phyloP scores from a whole-genome alignment of 352 stramenopile species.

The Stramenopiles sp. region DNA sequence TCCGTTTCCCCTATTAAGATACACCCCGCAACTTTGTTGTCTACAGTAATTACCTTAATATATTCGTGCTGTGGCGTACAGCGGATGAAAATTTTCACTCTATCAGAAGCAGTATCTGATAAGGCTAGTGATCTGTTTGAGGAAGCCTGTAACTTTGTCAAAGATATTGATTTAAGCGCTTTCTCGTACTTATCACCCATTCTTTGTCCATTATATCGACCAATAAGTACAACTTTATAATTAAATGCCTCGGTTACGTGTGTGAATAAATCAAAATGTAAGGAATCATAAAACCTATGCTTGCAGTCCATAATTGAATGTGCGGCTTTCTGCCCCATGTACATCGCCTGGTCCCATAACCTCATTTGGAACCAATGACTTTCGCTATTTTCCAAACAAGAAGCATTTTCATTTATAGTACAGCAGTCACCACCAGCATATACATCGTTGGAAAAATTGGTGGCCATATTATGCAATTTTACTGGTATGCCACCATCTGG shows the following conservation, averaged over 20 bases:
- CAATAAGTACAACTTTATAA: background rate
- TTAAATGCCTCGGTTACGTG: background rate
- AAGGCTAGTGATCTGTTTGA: background rate
- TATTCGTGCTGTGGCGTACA: constrained; percentile 26
- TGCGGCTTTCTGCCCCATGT: background rate
- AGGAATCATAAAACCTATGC: background rate
- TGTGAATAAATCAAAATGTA: background rate
- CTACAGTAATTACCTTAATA: constrained; percentile 28
- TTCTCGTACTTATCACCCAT: background rate
- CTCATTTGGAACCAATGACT: background rate
- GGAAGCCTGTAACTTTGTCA: background rate
- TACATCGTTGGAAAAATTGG: background rate
- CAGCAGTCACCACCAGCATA: background rate
- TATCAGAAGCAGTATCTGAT: no score
- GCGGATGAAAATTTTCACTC: constrained; percentile 25
- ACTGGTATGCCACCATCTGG: background rate
- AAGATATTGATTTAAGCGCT: background rate
- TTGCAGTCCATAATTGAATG: background rate
- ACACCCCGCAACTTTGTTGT: constrained; percentile 22
- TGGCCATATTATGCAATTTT: background rate
- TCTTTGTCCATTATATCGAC: background rate
- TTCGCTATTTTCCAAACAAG: background rate
- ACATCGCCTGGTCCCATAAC: background rate
- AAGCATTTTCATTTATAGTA: no score
- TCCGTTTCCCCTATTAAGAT: constrained; percentile 31